Base-by-base conservation (phyloP, 2,329 filamentous ascomycete species). In the Incumbomyces lentus region DNA sequence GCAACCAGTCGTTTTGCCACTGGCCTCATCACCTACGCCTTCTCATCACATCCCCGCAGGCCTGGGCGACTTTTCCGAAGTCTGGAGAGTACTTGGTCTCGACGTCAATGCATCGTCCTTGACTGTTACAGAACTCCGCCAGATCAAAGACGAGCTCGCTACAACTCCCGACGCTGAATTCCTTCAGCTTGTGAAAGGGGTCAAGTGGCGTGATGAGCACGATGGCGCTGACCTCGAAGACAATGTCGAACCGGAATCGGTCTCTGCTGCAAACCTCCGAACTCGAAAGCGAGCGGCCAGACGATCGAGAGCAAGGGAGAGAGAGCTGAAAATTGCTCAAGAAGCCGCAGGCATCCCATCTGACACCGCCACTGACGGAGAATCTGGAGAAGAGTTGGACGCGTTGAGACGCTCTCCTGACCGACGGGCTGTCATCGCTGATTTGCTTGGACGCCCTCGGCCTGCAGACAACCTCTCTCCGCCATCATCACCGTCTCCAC, bases 201-300 rank as follows among this genome's bases (percentile, higher is more conserved):
- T 62, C 22, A 55, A 53, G n/a, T 60, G 60, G 60, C 57, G 54
- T 17, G 60, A 62, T 44, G 59, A 62, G 46, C 30, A 54, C n/a
- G 54, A 59, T 36, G 60, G 57, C 14, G 55, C 54, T 18, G 57
- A 60, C 46, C 49, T 60, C 11, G 58, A 59, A 49, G 59, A 60
- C 46, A 57, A 59, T 40, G 52, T 58, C 22, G 52, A 54, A 26
- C 39, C 49, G 10, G 39, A 53, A 37, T 30, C 35, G 30, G 34
- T 39, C 32, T 48, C 49, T 14, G 48, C 54, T 13, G 47, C 55
- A 19, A 48, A 51, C 39, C 43, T 53, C 16, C 53, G 53, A 40
- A 56, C 53, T 34, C 42, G 50, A 19, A 56, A 55, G 33, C 54
- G 57, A 30, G 51, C 52, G 3, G 56, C 50, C 22, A 47, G 54